Percentiles rank a stretch among this genome's conserved stretches.
phyloP scores from a whole-genome alignment of 345 rosid genomes.

The Ricinus communis region DNA sequence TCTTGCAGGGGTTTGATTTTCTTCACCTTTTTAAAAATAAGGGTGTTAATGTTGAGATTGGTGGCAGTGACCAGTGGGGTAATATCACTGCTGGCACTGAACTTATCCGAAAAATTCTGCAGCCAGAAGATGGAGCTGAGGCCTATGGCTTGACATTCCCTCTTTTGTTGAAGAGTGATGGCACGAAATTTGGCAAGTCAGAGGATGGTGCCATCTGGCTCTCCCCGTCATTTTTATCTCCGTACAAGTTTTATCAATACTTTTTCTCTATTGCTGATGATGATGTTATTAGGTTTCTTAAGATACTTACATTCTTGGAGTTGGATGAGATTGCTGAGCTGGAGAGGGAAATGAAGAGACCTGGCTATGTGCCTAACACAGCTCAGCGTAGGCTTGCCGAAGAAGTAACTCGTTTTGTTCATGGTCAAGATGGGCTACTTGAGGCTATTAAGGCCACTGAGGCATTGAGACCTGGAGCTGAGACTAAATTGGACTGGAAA shows the following conservation, averaged over 20 bases:
- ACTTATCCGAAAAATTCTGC: slow-evolving; percentile 72
- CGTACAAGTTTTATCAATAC: slow-evolving; percentile 91
- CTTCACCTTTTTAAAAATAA: slow-evolving; percentile 60
- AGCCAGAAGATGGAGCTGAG: slow-evolving; percentile 56
- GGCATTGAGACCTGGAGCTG: slow-evolving; percentile 88
- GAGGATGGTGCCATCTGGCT: slow-evolving; percentile 99
- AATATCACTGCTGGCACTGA: slow-evolving; percentile 94
- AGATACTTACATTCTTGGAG: slow-evolving; percentile 71
- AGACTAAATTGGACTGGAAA: slow-evolving; percentile 86
- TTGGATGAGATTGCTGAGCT: slow-evolving; percentile 63
- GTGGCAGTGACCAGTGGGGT: slow-evolving; percentile 99
- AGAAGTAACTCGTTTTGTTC: slow-evolving; percentile 89
- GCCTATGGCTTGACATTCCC: slow-evolving; percentile 91
- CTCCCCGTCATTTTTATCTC: slow-evolving; percentile 66
- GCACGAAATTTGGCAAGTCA: slow-evolving; percentile 93
- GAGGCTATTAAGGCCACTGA: slow-evolving; percentile 94
- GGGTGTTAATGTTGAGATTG: slow-evolving; percentile 86
- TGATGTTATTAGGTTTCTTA: slow-evolving; percentile 76
- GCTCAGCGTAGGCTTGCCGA: slow-evolving; percentile 83
- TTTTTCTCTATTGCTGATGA: slow-evolving; percentile 88
- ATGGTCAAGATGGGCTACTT: slow-evolving; percentile 79
- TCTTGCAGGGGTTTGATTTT: slow-evolving; percentile 89
- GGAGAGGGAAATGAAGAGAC: slow-evolving; percentile 64
- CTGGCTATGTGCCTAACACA: slow-evolving; percentile 65
- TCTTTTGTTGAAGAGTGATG: slow-evolving; percentile 80